Evolutionary conservation across 2,329 filamentous ascomycete species (phyloP).

Genomic region (Colletotrichum plurivorum): DNA sequence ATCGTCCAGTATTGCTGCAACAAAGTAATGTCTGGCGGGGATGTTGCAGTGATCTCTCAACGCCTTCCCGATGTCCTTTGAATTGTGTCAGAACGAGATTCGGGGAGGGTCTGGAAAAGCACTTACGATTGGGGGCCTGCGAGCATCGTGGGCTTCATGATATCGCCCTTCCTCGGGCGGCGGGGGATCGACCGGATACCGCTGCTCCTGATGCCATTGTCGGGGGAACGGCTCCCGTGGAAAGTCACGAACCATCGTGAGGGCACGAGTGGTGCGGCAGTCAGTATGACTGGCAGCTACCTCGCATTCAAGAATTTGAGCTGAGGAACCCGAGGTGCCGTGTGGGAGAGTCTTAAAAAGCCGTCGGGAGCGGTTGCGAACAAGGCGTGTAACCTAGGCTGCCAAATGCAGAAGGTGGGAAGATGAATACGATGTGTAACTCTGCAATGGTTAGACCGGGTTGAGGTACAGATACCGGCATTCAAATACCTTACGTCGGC

Average conservation of each 20-base stretch:
- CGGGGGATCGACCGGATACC: conserved; percentile 43
- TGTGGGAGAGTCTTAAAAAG: conserved; percentile 7
- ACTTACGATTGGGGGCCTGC: conserved; percentile 40
- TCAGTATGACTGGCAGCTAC: conserved; percentile 6
- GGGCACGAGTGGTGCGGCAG: conserved; percentile 6
- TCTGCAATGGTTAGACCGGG: conserved; percentile 30
- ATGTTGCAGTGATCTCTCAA: conserved; percentile 68
- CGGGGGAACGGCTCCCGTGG: conserved; percentile 56
- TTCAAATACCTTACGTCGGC: conserved; percentile 13
- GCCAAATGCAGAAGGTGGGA: conserved; percentile 3
- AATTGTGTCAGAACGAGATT: background rate
- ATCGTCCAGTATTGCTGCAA: conserved; percentile 65
- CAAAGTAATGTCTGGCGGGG: conserved; percentile 65
- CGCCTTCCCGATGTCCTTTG: conserved; percentile 65
- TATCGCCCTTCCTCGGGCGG: conserved; percentile 38
- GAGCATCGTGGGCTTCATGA: conserved; percentile 36
- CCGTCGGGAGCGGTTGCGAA: conserved; percentile 4
- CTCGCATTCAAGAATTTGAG: conserved; percentile 15
- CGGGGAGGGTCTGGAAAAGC: background rate
- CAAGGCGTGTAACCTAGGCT: background rate
- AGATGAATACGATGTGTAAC: conserved; percentile 37
- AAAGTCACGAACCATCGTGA: conserved; percentile 58
- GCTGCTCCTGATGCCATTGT: conserved; percentile 49
- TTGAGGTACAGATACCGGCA: conserved; percentile 13
- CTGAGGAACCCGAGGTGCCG: conserved; percentile 2